phyloP scores from a whole-genome alignment of 192 early-diverging fungal genomes.

The Chytriomyces sp. region DNA sequence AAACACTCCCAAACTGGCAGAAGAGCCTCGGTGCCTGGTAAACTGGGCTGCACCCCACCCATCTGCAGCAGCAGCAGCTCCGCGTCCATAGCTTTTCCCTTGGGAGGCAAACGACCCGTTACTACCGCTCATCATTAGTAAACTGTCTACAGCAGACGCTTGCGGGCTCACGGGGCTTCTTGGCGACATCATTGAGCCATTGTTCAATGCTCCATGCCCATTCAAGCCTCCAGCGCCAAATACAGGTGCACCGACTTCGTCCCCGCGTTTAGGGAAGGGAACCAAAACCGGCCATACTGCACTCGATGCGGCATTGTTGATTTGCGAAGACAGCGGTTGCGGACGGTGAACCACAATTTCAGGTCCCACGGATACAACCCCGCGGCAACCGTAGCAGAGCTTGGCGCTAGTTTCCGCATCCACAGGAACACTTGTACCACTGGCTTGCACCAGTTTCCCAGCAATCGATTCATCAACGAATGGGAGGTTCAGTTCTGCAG shows the following conservation, averaged over 20 bases:
- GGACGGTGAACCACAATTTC: neutral
- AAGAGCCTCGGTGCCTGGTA: too few species aligned
- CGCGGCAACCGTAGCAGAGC: conserved; percentile 30
- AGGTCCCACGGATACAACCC: conserved; percentile 18
- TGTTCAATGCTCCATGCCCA: neutral
- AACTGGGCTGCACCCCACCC: neutral
- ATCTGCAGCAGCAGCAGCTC: neutral
- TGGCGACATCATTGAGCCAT: neutral
- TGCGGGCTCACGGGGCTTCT: neutral
- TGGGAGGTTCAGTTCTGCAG: neutral
- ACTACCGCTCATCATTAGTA: neutral
- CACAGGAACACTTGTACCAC: neutral
- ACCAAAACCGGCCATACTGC: neutral
- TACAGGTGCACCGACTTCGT: neutral
- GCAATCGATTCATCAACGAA: too few species aligned
- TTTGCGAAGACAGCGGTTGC: neutral
- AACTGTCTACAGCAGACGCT: neutral
- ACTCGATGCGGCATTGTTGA: neutral
- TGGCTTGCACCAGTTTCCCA: neutral
- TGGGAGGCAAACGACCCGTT: neutral
- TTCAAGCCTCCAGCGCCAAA: neutral
- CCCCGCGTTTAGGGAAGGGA: neutral
- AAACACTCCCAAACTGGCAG: neutral
- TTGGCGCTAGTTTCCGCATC: neutral
- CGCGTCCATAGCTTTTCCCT: neutral